Base-by-base conservation (phyloP, 225 moss, liverwort and hornwort species). In the Sphagnum tenellum region DNA sequence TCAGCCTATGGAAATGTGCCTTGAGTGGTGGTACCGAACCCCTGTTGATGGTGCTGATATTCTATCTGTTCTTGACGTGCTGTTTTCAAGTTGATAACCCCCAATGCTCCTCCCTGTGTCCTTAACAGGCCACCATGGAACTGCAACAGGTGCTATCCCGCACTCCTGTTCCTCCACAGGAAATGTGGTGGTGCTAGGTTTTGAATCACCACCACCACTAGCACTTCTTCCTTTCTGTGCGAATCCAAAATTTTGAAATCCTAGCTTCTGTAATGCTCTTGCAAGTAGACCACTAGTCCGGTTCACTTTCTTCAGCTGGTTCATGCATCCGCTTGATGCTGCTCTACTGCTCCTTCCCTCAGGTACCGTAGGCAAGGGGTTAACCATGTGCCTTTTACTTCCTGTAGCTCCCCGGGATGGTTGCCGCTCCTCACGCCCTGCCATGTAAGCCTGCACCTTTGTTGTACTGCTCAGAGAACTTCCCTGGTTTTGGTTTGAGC, bases 261-360 rank as follows among this genome's bases (percentile, higher is more conserved):
- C 72, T 57, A 83, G 66, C 70, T 71, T 75, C 58, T 81, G 84
- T 61, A 84, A 44, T 63, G 80, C 66, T 63, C 75, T 84, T 45
- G 75, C 77, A 50, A 84, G 56, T 29, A 81, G 62, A 0, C 84
- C 75, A 2, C 84, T 63, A 3, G 64, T 8, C 2, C 80, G 75
- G 63, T 78, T 73, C 50, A 63, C 68, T 3, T 77, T 75, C 12
- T 84, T 71, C 44, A 80, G 60, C 9, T 84, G 73, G 7, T 68
- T 2, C 5, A 84, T 70, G 45, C 83, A 84, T 45, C 83, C 80
- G 13, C 60, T 52, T 8, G 77, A 59, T n/a, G 60, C 68, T 3
- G 70, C 72, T 0, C 11, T 49, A 12, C 44, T 67, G 11, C 45
- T 47, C 57, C 50, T 10, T 56, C 56, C 68, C 48, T 77, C 80